A percentile compares a stretch with the other conserved stretches of the same genome.
Conservation (phyloP, 179 eudicot species). For the Carnegiea gigantea region DNA sequence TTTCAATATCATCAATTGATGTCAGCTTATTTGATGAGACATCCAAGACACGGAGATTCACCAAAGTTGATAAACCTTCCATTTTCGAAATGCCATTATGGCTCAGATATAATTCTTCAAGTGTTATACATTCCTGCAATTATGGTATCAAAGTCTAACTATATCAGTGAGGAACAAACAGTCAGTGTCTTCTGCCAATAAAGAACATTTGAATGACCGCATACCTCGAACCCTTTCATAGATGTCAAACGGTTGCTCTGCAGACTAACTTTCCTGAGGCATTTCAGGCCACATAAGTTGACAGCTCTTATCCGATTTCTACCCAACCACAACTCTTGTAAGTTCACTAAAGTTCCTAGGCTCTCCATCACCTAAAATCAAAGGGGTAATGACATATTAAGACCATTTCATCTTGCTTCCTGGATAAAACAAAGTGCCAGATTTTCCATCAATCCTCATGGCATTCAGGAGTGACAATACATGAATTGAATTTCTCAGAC, state of each 20-base stretch:
- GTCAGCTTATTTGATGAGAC: slow-evolving; percentile 89
- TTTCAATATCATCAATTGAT: slow-evolving; percentile 62
- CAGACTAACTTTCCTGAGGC: slow-evolving; percentile 85
- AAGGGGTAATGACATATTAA: background rate
- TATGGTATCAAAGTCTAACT: slow-evolving; percentile 11
- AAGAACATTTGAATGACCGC: background rate
- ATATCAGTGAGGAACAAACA: background rate
- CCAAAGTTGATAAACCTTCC: slow-evolving; percentile 83
- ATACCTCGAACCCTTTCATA: slow-evolving; percentile 84
- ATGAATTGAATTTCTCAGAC: no score
- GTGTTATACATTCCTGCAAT: slow-evolving; percentile 77
- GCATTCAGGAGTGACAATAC: no score
- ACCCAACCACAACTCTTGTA: slow-evolving; percentile 96
- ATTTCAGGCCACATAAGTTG: slow-evolving; percentile 81
- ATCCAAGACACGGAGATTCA: slow-evolving; percentile 81
- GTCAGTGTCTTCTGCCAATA: background rate
- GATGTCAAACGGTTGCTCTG: slow-evolving; percentile 95
- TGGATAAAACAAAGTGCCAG: background rate
- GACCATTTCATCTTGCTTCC: background rate
- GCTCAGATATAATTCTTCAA: slow-evolving; percentile 93
- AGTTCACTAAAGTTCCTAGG: slow-evolving; percentile 53
- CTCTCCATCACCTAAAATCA: slow-evolving; percentile 78
- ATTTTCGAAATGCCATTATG: slow-evolving; percentile 91
- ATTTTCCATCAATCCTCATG: no score
- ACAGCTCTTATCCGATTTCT: slow-evolving; percentile 80